Percentiles rank a stretch among this genome's conserved stretches.
Evolutionary conservation across 2,329 filamentous ascomycete species (phyloP).

Genomic region (Alternaria sp.): DNA sequence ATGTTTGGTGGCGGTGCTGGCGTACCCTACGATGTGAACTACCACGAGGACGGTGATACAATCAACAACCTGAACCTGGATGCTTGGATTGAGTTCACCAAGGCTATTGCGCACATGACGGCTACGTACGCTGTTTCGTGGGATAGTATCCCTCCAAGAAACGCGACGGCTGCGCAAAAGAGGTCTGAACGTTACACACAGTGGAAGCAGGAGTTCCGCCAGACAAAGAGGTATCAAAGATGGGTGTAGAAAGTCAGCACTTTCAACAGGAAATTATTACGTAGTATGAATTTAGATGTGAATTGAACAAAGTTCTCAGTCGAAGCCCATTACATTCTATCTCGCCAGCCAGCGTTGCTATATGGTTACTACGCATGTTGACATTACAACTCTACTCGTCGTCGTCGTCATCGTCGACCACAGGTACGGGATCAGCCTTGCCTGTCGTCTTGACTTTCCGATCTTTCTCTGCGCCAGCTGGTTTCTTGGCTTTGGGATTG

Average conservation of each 20-base stretch:
- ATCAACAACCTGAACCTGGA: constrained; percentile 45
- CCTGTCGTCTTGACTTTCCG: constrained; percentile 44
- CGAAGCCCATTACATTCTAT: not conserved
- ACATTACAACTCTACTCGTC: constrained; percentile 25
- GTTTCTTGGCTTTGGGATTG: constrained; percentile 49
- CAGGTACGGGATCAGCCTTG: constrained; percentile 41
- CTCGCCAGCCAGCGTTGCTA: not conserved
- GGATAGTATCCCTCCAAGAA: constrained; percentile 41
- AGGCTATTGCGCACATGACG: constrained; percentile 65
- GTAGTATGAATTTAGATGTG: not conserved
- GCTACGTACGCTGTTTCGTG: constrained; percentile 47
- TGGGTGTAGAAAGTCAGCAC: constrained; percentile 22
- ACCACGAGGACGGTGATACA: constrained; percentile 49
- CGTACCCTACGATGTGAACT: constrained; percentile 43
- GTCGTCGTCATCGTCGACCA: constrained; percentile 44
- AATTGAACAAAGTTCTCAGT: not conserved
- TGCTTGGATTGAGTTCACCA: constrained; percentile 61
- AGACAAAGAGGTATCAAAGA: constrained; percentile 25
- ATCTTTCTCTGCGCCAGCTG: constrained; percentile 44
- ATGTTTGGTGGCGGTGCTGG: constrained; percentile 72
- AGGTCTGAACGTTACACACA: constrained; percentile 28
- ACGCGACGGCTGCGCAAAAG: constrained; percentile 31
- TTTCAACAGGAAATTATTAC: not conserved
- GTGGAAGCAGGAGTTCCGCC: constrained; percentile 27
- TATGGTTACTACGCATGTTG: not conserved